phyloP scores from a whole-genome alignment of 768 basidiomycete species.

The Pleurotus citrinopileatus region DNA sequence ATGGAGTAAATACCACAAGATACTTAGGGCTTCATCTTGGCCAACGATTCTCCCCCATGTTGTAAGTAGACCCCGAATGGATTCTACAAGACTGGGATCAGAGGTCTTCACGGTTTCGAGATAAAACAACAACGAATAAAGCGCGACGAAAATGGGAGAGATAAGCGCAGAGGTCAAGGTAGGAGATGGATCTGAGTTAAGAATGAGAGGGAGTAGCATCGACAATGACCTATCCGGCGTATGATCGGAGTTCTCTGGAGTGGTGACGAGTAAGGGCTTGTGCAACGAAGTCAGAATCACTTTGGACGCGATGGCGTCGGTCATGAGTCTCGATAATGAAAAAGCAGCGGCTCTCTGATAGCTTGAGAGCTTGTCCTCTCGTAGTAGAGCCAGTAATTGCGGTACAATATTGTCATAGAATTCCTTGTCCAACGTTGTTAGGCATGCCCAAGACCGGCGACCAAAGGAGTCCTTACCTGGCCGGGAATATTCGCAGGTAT shows the following conservation, averaged over 20 bases:
- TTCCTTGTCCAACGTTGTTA: conserved; percentile 38
- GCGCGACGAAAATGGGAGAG: conserved; percentile 61
- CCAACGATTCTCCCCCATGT: conserved; percentile 77
- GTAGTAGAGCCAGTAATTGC: conserved; percentile 49
- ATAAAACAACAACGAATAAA: conserved; percentile 63
- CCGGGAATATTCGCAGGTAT: conserved; percentile 54
- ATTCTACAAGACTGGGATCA: conserved; percentile 63
- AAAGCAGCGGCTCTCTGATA: conserved; percentile 67
- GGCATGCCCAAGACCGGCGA: neutral
- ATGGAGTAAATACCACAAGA: conserved; percentile 58
- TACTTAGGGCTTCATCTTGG: conserved; percentile 45
- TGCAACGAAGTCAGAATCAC: conserved; percentile 52
- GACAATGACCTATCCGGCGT: conserved; percentile 42
- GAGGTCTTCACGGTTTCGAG: conserved; percentile 54
- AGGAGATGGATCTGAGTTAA: conserved; percentile 81
- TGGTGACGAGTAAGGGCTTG: conserved; percentile 36
- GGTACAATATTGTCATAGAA: conserved; percentile 60
- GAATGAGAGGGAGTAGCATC: conserved; percentile 52
- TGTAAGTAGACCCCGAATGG: conserved; percentile 54
- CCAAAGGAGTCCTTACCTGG: conserved; percentile 44
- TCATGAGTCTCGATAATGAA: conserved; percentile 62
- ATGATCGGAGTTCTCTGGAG: conserved; percentile 9
- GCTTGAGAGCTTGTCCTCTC: conserved; percentile 35
- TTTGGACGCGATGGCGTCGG: conserved; percentile 31
- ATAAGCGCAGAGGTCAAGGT: conserved; percentile 57